These are phyloP conservation scores for Aschersonia sp. DNA, from an alignment of 2,329 filamentous ascomycete species.

Conservation along the genomic window DNA sequence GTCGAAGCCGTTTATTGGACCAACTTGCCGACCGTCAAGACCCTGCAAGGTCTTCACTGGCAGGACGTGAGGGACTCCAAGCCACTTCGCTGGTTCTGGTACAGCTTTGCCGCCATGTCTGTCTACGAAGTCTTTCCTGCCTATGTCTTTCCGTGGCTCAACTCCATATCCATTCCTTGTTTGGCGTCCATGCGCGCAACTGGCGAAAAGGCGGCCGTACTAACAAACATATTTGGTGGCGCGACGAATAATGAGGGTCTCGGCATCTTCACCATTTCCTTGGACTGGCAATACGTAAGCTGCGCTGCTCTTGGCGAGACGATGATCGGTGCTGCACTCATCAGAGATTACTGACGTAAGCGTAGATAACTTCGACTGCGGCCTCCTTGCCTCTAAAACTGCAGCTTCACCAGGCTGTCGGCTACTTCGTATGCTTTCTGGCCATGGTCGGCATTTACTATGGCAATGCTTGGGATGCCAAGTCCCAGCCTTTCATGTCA, in stretches of 20 bases:
- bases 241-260: conserved; percentile 21
- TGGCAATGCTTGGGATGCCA: conserved; percentile 21
- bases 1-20: conserved; percentile 43
- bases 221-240: conserved; percentile 21
- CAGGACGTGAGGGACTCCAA: conserved; percentile 33
- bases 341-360: not conserved
- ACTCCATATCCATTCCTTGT: conserved; percentile 38
- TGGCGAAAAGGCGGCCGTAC: not conserved
- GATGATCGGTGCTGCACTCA: not conserved
- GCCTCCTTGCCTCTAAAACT: conserved; percentile 20
- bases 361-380: conserved; percentile 1
- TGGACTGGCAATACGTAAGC: conserved; percentile 28
- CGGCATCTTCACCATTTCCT: conserved; percentile 23
- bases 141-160: conserved; percentile 41
- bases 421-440: conserved; percentile 19
- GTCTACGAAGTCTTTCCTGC: conserved; percentile 38
- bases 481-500: conserved; percentile 17
- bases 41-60: conserved; percentile 40
- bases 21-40: conserved; percentile 36
- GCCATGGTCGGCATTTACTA: conserved; percentile 24
- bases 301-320: too few species aligned
- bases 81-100: conserved; percentile 37
- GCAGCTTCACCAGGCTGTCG: conserved; percentile 20
- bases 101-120: conserved; percentile 31
- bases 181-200: conserved; percentile 28